Percentiles rank a stretch among this genome's conserved stretches.
Evolutionary conservation across 441 rosid species (phyloP).

Genomic region (Breynia disticha): DNA sequence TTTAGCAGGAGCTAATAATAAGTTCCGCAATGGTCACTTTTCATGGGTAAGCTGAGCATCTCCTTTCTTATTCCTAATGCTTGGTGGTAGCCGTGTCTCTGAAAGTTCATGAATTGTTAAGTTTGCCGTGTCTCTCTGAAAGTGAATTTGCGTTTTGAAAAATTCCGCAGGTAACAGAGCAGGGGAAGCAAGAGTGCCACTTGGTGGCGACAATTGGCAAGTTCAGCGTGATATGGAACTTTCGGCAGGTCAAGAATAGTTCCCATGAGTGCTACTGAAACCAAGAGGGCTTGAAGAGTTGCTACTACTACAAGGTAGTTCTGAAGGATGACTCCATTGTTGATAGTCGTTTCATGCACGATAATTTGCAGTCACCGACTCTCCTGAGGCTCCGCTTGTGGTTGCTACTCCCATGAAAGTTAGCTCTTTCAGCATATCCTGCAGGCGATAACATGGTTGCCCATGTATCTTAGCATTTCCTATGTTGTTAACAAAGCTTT

Average conservation of each 20-base stretch:
- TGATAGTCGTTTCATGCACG: constrained; percentile 97
- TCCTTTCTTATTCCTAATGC: constrained; percentile 2
- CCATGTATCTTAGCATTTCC: constrained; percentile 7
- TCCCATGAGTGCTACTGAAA: constrained; percentile 81
- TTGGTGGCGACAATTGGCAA: constrained; percentile 95
- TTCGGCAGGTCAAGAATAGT: constrained; percentile 87
- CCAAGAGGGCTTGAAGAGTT: constrained; percentile 90
- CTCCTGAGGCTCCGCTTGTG: constrained; percentile 96
- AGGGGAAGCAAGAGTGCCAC: constrained; percentile 94
- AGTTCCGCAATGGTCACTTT: constrained; percentile 84
- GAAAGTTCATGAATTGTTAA: not conserved
- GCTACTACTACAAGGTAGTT: constrained; percentile 93
- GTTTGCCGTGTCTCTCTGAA: not conserved
- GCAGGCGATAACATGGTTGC: constrained; percentile 37
- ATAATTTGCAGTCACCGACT: constrained; percentile 77
- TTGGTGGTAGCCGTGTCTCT: too few relatives aligned
- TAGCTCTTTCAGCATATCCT: constrained; percentile 95
- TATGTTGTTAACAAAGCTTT: constrained; percentile 6
- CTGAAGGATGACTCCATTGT: constrained; percentile 85
- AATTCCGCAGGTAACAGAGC: constrained; percentile 64
- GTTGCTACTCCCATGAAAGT: constrained; percentile 92
- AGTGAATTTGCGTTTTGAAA: not conserved
- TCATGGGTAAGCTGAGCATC: constrained; percentile 82
- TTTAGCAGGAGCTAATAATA: constrained; percentile 68
- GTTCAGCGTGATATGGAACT: constrained; percentile 95